These are phyloP conservation scores for Penicillium sp. DNA, from an alignment of 2,329 filamentous ascomycete species.

Conservation along the genomic window DNA sequence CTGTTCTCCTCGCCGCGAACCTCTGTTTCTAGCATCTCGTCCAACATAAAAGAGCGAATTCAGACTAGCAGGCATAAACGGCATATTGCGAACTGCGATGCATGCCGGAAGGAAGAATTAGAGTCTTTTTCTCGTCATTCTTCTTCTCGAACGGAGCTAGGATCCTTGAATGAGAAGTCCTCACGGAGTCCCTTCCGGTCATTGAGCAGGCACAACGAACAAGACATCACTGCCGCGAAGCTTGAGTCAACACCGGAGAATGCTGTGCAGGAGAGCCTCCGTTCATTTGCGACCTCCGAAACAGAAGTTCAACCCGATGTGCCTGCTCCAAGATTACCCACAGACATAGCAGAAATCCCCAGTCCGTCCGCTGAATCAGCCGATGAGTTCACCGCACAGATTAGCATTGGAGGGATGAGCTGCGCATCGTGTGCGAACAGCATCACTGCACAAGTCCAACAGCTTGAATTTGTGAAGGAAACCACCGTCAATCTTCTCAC, in stretches of 20 bases:
- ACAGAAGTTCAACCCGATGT: neutral
- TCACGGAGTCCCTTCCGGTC: neutral
- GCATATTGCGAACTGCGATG: conserved; percentile 52
- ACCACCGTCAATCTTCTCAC: conserved; percentile 63
- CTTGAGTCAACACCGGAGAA: neutral
- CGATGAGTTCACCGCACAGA: conserved; percentile 27
- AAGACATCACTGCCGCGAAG: neutral
- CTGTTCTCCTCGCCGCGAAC: conserved; percentile 21
- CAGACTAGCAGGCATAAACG: conserved; percentile 25
- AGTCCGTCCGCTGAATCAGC: conserved; percentile 1
- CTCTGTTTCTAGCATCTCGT: conserved; percentile 18
- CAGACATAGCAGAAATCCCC: neutral
- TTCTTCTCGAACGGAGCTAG: conserved; percentile 13
- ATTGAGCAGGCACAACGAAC: neutral
- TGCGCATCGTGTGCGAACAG: conserved; percentile 66
- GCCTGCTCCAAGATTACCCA: neutral
- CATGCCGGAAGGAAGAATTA: conserved; percentile 45
- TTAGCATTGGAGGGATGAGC: conserved; percentile 68
- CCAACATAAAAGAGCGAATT: conserved; percentile 20
- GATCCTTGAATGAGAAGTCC: conserved; percentile 13
- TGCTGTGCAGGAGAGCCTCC: neutral
- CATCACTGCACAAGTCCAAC: conserved; percentile 59
- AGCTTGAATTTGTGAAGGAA: conserved; percentile 57
- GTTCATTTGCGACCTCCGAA: conserved; percentile 3
- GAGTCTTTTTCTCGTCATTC: conserved; percentile 18